phyloP scores from a whole-genome alignment of 2,329 filamentous ascomycete species.

The Coniella vitis region DNA sequence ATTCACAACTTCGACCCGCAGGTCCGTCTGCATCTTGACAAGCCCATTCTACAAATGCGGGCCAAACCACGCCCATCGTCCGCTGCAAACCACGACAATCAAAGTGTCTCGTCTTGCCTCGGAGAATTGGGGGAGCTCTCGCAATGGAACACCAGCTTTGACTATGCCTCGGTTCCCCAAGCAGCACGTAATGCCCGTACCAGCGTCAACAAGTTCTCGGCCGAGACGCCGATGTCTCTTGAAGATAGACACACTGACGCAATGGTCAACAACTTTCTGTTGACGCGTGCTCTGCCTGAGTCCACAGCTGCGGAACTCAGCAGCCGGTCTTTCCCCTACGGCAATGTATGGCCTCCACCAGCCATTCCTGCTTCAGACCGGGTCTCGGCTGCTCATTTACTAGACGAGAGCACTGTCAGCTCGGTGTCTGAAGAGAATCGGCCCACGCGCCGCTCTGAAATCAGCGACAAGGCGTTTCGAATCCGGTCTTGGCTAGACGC shows the following conservation, averaged over 20 bases:
- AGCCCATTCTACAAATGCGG: conserved; percentile 56
- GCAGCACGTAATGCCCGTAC: background rate
- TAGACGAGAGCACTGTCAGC: conserved; percentile 17
- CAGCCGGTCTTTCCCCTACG: conserved; percentile 34
- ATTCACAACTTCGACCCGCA: conserved; percentile 68
- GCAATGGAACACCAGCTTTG: background rate
- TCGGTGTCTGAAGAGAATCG: conserved; percentile 24
- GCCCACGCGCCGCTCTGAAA: conserved; percentile 47
- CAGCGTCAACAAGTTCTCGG: conserved; percentile 33
- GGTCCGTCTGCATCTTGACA: conserved; percentile 66
- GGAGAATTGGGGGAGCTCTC: background rate
- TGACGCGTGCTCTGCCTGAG: conserved; percentile 46
- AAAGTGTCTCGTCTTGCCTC: background rate
- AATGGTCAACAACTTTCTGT: conserved; percentile 61
- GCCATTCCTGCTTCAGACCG: conserved; percentile 58
- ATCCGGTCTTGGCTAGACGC: conserved; percentile 73
- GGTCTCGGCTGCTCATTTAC: conserved; percentile 28
- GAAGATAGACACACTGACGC: conserved; percentile 35
- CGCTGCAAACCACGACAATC: conserved; percentile 12
- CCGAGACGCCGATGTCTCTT: conserved; percentile 47
- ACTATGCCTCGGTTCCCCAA: background rate
- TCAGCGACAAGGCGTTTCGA: conserved; percentile 65
- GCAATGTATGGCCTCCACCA: conserved; percentile 68
- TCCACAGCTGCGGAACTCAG: conserved; percentile 28
- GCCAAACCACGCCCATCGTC: conserved; percentile 22